These are phyloP conservation scores for Aspergillus costaricaensis DNA, from an alignment of 2,329 filamentous ascomycete genomes.

Conservation along the genomic window DNA sequence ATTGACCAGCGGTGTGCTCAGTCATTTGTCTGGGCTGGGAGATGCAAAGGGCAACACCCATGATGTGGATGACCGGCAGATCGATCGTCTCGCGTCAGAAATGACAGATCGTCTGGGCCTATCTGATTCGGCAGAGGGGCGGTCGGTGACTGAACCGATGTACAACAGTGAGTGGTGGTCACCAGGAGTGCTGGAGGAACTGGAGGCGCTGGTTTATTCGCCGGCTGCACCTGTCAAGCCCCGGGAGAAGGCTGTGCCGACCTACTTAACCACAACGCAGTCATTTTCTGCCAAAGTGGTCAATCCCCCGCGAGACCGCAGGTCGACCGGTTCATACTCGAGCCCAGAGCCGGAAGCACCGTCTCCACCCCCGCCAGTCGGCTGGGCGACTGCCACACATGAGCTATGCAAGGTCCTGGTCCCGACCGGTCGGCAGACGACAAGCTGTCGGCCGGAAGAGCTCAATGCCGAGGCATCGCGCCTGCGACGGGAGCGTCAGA, in stretches of 20 bases:
- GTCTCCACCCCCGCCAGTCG: constrained; percentile 69
- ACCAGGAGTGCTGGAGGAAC: constrained; percentile 62
- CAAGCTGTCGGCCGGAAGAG: constrained; percentile 76
- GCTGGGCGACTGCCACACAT: constrained; percentile 81
- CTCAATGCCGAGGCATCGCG: constrained; percentile 69
- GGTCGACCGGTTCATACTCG: constrained; percentile 45
- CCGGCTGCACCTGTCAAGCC: constrained; percentile 56
- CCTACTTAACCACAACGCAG: constrained; percentile 84
- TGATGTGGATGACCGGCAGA: constrained; percentile 24
- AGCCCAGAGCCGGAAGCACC: constrained; percentile 54
- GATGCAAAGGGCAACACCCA: constrained; percentile 45
- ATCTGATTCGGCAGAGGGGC: constrained; percentile 13
- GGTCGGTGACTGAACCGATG: constrained; percentile 30
- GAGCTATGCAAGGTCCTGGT: constrained; percentile 82
- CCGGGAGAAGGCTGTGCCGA: constrained; percentile 62
- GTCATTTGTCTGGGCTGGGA: constrained; percentile 78
- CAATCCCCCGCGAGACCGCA: constrained; percentile 62
- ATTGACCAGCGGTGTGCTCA: constrained; percentile 81
- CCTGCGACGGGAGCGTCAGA: constrained; percentile 65
- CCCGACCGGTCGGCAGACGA: constrained; percentile 71
- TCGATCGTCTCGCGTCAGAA: constrained; percentile 56
- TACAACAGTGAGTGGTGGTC: constrained; percentile 77
- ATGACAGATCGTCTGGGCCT: constrained; percentile 53
- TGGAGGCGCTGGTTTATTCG: constrained; percentile 63
- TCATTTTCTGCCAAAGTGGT: constrained; percentile 81